Conservation (phyloP, 2,329 filamentous ascomycete genomes). For the Drechmeria coniospora region DNA sequence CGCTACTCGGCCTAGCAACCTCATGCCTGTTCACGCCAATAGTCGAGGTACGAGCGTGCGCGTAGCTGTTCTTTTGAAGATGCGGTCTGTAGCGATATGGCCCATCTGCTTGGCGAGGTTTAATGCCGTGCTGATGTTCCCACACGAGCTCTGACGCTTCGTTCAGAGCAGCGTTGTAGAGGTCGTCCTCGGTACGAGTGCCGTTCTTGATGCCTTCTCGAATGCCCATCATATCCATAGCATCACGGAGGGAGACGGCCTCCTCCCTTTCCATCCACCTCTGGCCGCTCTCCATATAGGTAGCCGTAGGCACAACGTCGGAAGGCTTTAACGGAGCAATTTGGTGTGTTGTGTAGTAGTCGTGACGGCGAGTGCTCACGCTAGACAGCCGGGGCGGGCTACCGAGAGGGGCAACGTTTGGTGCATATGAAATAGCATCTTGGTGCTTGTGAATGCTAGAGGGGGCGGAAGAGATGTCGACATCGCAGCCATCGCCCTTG, state of each 20-base stretch:
- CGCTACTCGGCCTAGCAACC: slow-evolving; percentile 24
- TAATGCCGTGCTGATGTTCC: slow-evolving; percentile 49
- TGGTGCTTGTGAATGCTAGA: no score
- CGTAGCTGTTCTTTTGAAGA: slow-evolving; percentile 56
- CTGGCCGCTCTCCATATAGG: slow-evolving; percentile 58
- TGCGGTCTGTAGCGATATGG: slow-evolving; percentile 55
- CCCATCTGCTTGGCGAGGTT: slow-evolving; percentile 40
- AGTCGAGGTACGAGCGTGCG: slow-evolving; percentile 48
- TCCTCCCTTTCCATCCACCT: slow-evolving; percentile 75
- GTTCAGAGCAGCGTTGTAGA: slow-evolving; percentile 57
- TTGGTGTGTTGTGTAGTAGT: slow-evolving; percentile 33
- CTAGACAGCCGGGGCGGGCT: slow-evolving; percentile 35
- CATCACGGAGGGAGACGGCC: slow-evolving; percentile 50
- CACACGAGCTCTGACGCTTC: slow-evolving; percentile 69
- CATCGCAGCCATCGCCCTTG: slow-evolving; percentile 15
- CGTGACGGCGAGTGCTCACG: slow-evolving; percentile 26
- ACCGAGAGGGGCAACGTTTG: slow-evolving; percentile 28
- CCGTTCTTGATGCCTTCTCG: slow-evolving; percentile 17
- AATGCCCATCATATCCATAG: slow-evolving; percentile 59
- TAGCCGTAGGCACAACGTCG: slow-evolving; percentile 47
- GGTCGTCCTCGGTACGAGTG: slow-evolving; percentile 28
- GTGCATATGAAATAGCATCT: slow-evolving; percentile 13
- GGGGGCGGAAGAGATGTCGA: slow-evolving; percentile 14
- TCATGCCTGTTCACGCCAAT: slow-evolving; percentile 33
- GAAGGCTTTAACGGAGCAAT: slow-evolving; percentile 36